Evolutionary conservation across 2,329 filamentous ascomycete species (phyloP), one percentile per base, ranked within the genome.

Genomic region (Dothidotthia symphoricarpi): DNA sequence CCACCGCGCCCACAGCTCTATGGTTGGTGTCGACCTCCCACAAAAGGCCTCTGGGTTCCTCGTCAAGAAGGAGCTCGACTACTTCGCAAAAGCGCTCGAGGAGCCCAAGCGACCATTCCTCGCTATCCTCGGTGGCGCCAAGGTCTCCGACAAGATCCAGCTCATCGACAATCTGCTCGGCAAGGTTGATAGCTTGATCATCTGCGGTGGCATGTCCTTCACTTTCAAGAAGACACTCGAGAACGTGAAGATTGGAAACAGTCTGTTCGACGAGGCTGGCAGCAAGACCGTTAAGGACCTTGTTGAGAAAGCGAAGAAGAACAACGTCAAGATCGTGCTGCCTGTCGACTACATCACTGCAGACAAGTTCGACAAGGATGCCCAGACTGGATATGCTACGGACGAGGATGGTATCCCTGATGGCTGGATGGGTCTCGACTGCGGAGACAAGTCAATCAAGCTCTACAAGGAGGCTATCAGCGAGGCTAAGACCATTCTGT

Each of bases 141-240:
- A 98, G 81, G 89, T 98, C 57, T 94, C 88, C 29, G 93, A 98
- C 81, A 98, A 98, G 85, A 98, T 98, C 70, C 88, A 96, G 78
- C 81, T 98, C 60, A 97, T 98, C 67, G 90, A 98, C 76, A 98
- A 98, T 80, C 79, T 98, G 54, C 85, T 98, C 56, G 87, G 89
- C 73, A 97, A 98, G 81, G 90, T 98, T 71, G 81, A 98, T 80
- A 93, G 85, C 69, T 81, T 98, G 54, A 86, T 98, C 72, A 85
- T 98, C 73, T 95, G 91, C 69, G 93, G 93, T 67, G 93, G 82
- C 61, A 98, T 98, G 93, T 90, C 93, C 49, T 98, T 97, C 77
- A 98, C 93, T 60, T 98, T 98, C 82, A 97, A 97, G 81, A 98
- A 98, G 82, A 91, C 88, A n/a, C 80, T 97, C 40, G 81, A 96